Evolutionary conservation across 768 basidiomycete genomes (phyloP).

Genomic region (Tricholoma saponaceum): DNA sequence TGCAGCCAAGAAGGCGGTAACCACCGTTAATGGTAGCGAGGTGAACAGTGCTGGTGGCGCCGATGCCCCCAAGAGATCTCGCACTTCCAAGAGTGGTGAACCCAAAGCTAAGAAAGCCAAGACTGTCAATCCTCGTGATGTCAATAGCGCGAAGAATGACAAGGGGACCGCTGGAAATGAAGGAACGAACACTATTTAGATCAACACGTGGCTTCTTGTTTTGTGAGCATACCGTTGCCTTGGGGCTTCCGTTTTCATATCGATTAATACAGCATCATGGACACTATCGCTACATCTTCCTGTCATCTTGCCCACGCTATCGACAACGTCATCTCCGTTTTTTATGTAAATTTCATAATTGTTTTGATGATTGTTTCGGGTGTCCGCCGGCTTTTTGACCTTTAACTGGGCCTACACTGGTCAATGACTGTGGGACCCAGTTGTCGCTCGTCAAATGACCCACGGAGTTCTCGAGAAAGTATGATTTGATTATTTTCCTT

Average conservation of each 20-base stretch:
- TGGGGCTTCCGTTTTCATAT: not conserved
- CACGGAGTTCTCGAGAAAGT: conserved; percentile 12
- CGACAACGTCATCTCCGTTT: not conserved
- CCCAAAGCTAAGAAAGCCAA: conserved; percentile 28
- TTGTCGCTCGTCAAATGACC: conserved; percentile 27
- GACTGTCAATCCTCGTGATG: conserved; percentile 4
- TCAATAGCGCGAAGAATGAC: conserved; percentile 4
- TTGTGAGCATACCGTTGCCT: not conserved
- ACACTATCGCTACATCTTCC: not conserved
- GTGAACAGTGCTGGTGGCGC: conserved; percentile 11
- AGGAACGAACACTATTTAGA: not conserved
- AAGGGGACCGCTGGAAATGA: conserved; percentile 1
- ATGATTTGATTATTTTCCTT: not conserved
- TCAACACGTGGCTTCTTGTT: not conserved
- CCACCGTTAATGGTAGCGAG: conserved; percentile 4
- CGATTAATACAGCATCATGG: not conserved
- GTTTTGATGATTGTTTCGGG: not conserved
- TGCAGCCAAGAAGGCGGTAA: conserved; percentile 17
- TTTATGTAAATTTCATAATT: not conserved
- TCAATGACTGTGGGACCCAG: conserved; percentile 15
- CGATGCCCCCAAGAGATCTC: conserved; percentile 19
- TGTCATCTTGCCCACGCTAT: not conserved
- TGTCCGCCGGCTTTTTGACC: conserved; percentile 35
- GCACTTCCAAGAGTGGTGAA: conserved; percentile 26
- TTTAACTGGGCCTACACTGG: conserved; percentile 28